phyloP scores from a whole-genome alignment of 352 stramenopile genomes.

The Phytopythium montanum region DNA sequence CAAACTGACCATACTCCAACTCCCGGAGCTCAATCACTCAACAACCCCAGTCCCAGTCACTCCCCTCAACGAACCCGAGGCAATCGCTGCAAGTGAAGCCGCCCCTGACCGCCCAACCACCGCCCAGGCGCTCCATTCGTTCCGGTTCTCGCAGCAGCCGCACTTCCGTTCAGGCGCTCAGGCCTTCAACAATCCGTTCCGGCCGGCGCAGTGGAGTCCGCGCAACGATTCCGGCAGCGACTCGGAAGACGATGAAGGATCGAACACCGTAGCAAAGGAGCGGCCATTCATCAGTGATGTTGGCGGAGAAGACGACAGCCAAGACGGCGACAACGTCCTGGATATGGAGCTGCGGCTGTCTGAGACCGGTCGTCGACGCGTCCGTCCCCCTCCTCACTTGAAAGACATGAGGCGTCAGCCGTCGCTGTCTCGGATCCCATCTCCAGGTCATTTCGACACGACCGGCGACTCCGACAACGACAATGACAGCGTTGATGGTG shows the following conservation, averaged over 20 bases:
- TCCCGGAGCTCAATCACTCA: background rate
- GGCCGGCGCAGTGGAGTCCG: constrained; percentile 33
- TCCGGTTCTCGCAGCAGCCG: constrained; percentile 47
- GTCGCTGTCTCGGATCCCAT: background rate
- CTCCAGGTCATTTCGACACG: background rate
- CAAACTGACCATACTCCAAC: background rate
- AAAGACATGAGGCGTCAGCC: background rate
- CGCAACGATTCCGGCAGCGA: constrained; percentile 40
- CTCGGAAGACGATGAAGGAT: constrained; percentile 26
- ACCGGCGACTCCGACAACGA: background rate
- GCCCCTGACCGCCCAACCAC: background rate
- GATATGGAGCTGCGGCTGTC: constrained; percentile 13
- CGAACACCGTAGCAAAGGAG: constrained; percentile 4
- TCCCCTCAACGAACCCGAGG: background rate
- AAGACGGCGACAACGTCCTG: constrained; percentile 14
- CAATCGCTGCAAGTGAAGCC: background rate
- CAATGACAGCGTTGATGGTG: background rate
- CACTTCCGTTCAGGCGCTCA: constrained; percentile 29
- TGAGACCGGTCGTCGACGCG: background rate
- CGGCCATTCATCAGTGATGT: background rate
- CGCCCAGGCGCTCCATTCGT: constrained; percentile 12
- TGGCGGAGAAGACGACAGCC: constrained; percentile 5
- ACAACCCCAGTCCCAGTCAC: background rate
- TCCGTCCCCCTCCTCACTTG: background rate
- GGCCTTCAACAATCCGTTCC: constrained; percentile 35